These are phyloP conservation scores for Schizophyllum amplum DNA, from an alignment of 1,284 basidiomycete species.

Conservation along the genomic window DNA sequence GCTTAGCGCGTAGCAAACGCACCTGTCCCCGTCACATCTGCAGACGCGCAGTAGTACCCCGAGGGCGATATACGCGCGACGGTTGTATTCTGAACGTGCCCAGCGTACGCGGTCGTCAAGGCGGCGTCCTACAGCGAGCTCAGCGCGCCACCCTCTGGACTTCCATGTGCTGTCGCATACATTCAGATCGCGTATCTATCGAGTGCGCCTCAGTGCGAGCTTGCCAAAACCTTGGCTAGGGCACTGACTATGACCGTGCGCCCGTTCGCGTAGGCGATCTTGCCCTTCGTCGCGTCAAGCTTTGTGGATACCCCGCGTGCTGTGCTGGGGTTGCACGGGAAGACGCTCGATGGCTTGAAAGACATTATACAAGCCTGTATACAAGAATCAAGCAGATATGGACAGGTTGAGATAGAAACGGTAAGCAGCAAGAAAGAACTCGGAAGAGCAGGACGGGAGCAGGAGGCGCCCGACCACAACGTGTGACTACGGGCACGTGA, in stretches of 20 bases:
- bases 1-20: conserved; percentile 13
- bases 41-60: conserved; percentile 93
- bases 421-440: no score
- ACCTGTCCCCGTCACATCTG: conserved; percentile 75
- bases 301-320: conserved; percentile 73
- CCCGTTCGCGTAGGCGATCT: conserved; percentile 83
- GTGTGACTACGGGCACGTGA: no score
- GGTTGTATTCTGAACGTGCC: conserved; percentile 80
- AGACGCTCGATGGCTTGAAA: conserved; percentile 47
- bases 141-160: conserved; percentile 1
- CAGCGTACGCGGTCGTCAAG: conserved; percentile 56
- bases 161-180: conserved; percentile 19
- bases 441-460: no score
- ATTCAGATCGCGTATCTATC: conserved; percentile 41
- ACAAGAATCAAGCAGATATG: no score
- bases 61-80: conserved; percentile 91
- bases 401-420: no score
- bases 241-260: conserved; percentile 75
- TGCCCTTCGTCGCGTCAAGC: conserved; percentile 77
- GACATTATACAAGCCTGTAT: conserved; percentile 34
- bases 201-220: conserved; percentile 6
- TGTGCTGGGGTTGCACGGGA: conserved; percentile 72
- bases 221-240: conserved; percentile 30
- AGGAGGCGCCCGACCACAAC: no score
- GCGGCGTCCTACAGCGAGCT: conserved; percentile 42